These are phyloP conservation scores for Penicillium sclerotiorum DNA, from an alignment of 2,329 filamentous ascomycete genomes.

Conservation along the genomic window DNA sequence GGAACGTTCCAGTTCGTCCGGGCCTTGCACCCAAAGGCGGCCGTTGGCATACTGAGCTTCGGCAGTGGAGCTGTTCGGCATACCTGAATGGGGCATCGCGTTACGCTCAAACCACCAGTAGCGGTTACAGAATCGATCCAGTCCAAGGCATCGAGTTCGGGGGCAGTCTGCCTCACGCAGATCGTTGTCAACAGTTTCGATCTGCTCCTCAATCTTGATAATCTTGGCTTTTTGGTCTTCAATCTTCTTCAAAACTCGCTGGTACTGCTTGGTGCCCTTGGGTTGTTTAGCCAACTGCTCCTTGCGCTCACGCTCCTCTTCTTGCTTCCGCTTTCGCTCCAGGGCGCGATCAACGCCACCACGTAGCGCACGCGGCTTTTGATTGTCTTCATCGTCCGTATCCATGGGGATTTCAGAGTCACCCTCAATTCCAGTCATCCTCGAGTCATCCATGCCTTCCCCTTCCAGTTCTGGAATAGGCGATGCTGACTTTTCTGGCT, in stretches of 20 bases:
- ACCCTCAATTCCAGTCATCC: constrained; percentile 57
- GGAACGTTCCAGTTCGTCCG: constrained; percentile 81
- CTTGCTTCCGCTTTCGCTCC: constrained; percentile 76
- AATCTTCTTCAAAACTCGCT: constrained; percentile 84
- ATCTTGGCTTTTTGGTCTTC: constrained; percentile 82
- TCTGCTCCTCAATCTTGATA: constrained; percentile 79
- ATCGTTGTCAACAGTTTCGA: constrained; percentile 84
- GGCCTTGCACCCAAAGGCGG: constrained; percentile 94
- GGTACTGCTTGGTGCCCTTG: constrained; percentile 85
- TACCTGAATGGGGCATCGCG: constrained; percentile 90
- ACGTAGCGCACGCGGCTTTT: constrained; percentile 60
- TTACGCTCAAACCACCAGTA: constrained; percentile 99
- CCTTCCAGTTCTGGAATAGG: constrained; percentile 46
- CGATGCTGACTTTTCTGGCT: constrained; percentile 47
- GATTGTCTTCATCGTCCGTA: constrained; percentile 68
- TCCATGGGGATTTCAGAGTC: constrained; percentile 65
- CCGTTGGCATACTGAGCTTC: constrained; percentile 89
- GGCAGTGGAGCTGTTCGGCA: constrained; percentile 85
- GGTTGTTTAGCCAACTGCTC: constrained; percentile 66
- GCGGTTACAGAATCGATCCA: constrained; percentile 96
- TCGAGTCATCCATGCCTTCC: constrained; percentile 39
- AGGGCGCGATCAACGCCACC: constrained; percentile 69
- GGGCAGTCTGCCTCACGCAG: constrained; percentile 92
- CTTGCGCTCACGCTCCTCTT: constrained; percentile 69
- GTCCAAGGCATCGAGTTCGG: constrained; percentile 83